These are phyloP conservation scores for Fusarium algeriense DNA, from an alignment of 2,329 filamentous ascomycete species.

Conservation along the genomic window DNA sequence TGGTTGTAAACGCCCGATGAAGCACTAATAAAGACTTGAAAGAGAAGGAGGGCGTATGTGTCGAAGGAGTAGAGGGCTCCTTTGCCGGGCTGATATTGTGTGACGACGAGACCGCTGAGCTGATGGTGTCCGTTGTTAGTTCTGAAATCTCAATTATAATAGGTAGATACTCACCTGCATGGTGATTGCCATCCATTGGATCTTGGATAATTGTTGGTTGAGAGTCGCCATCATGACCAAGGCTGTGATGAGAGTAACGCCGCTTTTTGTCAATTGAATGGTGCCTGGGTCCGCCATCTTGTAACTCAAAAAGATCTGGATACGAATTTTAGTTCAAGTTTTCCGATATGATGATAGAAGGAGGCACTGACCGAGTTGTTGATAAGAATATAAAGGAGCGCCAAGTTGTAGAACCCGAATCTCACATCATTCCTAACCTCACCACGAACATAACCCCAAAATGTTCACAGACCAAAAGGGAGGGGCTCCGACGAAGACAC, in stretches of 20 bases:
- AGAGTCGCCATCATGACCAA: constrained; percentile 3
- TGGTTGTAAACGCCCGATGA: background rate
- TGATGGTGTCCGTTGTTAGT: background rate
- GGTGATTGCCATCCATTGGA: constrained; percentile 1
- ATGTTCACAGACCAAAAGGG: background rate
- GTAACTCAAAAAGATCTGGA: background rate
- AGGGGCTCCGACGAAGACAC: background rate
- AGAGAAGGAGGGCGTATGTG: background rate
- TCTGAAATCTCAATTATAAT: rapidly evolving
- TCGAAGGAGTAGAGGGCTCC: background rate
- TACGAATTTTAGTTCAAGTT: too few relatives aligned
- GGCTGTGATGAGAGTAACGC: background rate
- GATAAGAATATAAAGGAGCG: constrained; percentile 3
- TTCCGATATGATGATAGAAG: background rate
- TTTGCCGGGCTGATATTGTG: background rate
- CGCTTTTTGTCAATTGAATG: background rate
- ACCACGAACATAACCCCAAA: background rate
- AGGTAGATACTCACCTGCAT: background rate
- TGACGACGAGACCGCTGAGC: background rate
- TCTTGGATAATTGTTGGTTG: constrained; percentile 1
- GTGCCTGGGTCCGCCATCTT: constrained; percentile 1
- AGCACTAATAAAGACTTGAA: background rate
- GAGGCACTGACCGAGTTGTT: background rate
- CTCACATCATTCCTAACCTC: background rate
- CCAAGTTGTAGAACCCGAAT: background rate